Evolutionary conservation across 2,329 filamentous ascomycete genomes (phyloP), one percentile per base, ranked within the genome.

Genomic region (Ophiocordyceps camponoti-rufipedis): DNA sequence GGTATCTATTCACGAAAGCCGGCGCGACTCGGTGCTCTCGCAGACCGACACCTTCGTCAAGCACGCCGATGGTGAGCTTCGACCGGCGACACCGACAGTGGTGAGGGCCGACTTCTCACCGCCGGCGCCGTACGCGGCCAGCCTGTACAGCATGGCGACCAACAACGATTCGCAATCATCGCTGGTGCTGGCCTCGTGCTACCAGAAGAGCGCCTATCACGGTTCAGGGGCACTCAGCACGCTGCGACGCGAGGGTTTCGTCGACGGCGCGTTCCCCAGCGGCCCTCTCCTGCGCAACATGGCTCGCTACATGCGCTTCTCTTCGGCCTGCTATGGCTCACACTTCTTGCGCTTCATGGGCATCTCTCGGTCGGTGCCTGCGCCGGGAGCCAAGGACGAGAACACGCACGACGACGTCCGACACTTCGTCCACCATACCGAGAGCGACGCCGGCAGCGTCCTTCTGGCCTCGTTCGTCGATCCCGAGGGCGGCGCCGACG

Each of bases 391-490:
- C 14, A 55, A 63, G 46, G 66, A 72, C 48, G 65, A 23, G 23
- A 23, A 67, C 44, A 71, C 67, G 1, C 76, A 81, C 53, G 64
- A 70, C 45, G 76, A 82, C 52, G 67, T 81, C 29, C 70, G 74
- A 5, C 75, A 75, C 3, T 82, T 81, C 53, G 74, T 74, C 1
- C 71, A 72, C 42, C 78, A 82, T 54, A 79, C 78, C 0, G 69
- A 73, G 43, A 67, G 75, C 0, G 67, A 72, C 3, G 63, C 73
- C 0, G 66, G 69, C 39, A 78, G 71, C 44, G 72, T 82, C 42
- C 62, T 85, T 1, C 62, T 85, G 3, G 80, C 80, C 0, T 85
- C 81, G 0, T 84, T 82, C 54, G 74, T 82, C 39, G 80, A 85
- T 53, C 70, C 76, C 2, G 72, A 80, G 46, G 80, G 80, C 29